Base-by-base conservation (phyloP, 2,329 filamentous ascomycete species). In the Endocalyx cinctus region DNA sequence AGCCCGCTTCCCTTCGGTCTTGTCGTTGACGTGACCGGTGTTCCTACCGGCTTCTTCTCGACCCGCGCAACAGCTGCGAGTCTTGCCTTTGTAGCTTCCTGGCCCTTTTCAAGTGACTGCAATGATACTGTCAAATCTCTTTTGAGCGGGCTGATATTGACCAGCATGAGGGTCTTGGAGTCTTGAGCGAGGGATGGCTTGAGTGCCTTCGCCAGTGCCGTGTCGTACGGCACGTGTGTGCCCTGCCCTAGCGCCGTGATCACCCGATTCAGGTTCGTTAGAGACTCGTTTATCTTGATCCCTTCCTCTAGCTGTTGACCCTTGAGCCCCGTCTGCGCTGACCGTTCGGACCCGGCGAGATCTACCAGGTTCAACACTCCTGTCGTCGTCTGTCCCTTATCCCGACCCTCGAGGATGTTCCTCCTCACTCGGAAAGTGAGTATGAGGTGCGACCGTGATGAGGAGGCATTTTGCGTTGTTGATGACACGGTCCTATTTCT, bases 141-240 rank as follows among this genome's bases (percentile, higher is more conserved):
- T 66, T 92, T 84, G 38, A 96, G 68, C 19, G 90, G 90, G 46
- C 84, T 90, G 37, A 94, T 83, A 87, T 96, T 96, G 57, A 97
- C 86, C 59, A 97, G 94, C 90, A 97, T 97, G 50, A 97, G 79
- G 2, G 90, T 96, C 66, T 96, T 95, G 45, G 83, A 89, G 63
- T 94, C 96, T 5, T 88, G 87, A 5, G 88, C 86, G 12, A 97
- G 69, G 5, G 86, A 94, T 57, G 90, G 92, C 76, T 94, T 88
- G 27, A 97, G 72, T 30, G 96, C 75, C 54, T 94, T 92, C 8
- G 90, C 96, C 45, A 97, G 72, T 77, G 95, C 94, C 46, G 86
- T 95, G 38, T 90, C 74, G 64, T 95, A 96, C 1, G 89, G 87
- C 27, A 96, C 77, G 55, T 94, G 88, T 3, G 84, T 87, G 23